Percentiles rank a stretch among this genome's conserved stretches.
phyloP scores from a whole-genome alignment of 176 grass and related monocot genomes.

The Cymbopogon citratus region DNA sequence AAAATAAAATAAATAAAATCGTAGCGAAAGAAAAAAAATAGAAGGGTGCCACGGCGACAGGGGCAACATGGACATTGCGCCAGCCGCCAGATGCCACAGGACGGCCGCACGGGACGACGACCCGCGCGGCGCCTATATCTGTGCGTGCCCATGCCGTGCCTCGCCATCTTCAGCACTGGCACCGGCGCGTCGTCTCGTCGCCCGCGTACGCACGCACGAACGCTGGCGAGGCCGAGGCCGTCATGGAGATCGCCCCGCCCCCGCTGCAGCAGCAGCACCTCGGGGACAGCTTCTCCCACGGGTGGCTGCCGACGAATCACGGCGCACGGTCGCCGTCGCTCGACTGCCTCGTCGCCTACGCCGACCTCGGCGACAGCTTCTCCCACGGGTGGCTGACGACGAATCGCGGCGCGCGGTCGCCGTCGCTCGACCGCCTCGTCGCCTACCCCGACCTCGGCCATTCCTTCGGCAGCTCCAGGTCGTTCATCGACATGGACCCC shows the following conservation, averaged over 20 bases:
- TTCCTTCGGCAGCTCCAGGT: slow-evolving; percentile 40
- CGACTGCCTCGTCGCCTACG: background rate
- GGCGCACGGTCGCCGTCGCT: background rate
- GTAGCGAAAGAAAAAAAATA: background rate
- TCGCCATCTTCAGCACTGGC: background rate
- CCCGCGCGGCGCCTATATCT: slow-evolving; percentile 41
- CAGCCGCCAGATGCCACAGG: background rate
- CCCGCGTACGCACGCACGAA: background rate
- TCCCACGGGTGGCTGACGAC: too few species aligned
- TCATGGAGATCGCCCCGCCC: slow-evolving; percentile 39
- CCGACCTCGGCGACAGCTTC: slow-evolving; percentile 24
- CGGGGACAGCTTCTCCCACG: slow-evolving; percentile 65
- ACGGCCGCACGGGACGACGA: background rate
- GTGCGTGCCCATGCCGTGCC: slow-evolving; percentile 9
- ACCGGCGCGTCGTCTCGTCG: background rate
- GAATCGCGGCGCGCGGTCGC: background rate
- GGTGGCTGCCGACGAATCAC: slow-evolving; percentile 24
- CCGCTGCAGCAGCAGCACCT: slow-evolving; percentile 35
- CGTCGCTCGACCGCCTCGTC: background rate
- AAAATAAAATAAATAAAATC: background rate
- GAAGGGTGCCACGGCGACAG: background rate
- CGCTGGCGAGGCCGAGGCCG: background rate
- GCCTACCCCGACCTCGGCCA: slow-evolving; percentile 14
- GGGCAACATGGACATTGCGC: slow-evolving; percentile 32
- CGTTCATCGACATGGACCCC: slow-evolving; percentile 84